These are phyloP conservation scores for Paxillus ammoniavirescens DNA, from an alignment of 768 basidiomycete genomes.

Conservation along the genomic window DNA sequence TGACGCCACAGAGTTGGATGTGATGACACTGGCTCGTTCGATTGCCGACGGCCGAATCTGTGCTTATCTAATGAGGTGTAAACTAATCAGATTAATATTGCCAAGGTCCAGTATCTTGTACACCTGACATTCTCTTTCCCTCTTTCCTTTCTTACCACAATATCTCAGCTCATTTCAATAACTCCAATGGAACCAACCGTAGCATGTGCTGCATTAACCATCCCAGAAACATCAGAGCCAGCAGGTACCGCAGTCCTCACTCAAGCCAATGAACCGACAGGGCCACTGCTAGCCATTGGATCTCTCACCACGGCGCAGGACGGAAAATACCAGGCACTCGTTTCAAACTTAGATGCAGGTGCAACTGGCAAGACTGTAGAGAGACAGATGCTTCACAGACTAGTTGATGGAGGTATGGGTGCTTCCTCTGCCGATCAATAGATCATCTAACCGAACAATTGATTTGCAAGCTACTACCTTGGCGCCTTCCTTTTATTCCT, in stretches of 20 bases:
- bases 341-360: conserved; percentile 55
- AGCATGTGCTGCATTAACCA: conserved; percentile 33
- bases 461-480: conserved; percentile 53
- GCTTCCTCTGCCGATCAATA: conserved; percentile 1
- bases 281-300: conserved; percentile 69
- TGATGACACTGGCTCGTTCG: too few species aligned
- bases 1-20: too few species aligned
- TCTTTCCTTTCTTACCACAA: background rate
- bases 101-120: background rate
- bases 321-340: conserved; percentile 73
- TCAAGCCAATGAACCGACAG: conserved; percentile 26
- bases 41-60: too few species aligned
- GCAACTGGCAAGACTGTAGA: conserved; percentile 49
- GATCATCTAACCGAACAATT: conserved; percentile 1
- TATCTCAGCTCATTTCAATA: background rate
- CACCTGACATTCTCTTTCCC: background rate
- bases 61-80: too few species aligned
- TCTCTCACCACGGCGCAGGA: conserved; percentile 76
- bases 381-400: conserved; percentile 77
- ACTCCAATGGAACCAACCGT: conserved; percentile 62
- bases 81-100: background rate
- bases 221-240: conserved; percentile 13
- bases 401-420: conserved; percentile 70
- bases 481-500: conserved; percentile 52
- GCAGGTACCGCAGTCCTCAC: conserved; percentile 22